These are phyloP conservation scores for Corrigiola litoralis DNA, from an alignment of 179 eudicot species.

Conservation along the genomic window DNA sequence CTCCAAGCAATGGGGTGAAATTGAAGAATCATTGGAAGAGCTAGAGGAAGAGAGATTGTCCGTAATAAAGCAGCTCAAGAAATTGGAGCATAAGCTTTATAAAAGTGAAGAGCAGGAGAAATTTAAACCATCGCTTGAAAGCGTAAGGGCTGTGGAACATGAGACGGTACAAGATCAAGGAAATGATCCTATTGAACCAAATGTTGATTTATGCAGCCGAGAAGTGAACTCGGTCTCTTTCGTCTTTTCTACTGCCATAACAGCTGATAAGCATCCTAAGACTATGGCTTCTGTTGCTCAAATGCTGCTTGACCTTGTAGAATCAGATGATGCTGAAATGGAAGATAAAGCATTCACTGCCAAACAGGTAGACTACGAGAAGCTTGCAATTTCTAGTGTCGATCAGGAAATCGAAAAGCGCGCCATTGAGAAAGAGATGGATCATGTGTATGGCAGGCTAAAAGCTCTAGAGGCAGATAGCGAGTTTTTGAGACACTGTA, in stretches of 20 bases:
- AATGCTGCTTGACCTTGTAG: constrained; percentile 50
- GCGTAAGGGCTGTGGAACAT: no score
- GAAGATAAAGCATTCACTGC: constrained; percentile 5
- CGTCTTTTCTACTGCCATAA: constrained; percentile 2
- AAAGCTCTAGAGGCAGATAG: constrained; percentile 35
- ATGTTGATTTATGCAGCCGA: constrained; percentile 23
- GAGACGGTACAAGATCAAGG: constrained; percentile 9
- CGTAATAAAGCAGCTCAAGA: constrained; percentile 24
- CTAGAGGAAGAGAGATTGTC: constrained; percentile 30
- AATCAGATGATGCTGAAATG: constrained; percentile 29
- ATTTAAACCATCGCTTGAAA: no score
- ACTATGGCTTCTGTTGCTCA: constrained; percentile 28
- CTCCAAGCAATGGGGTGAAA: constrained; percentile 28
- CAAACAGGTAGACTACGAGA: constrained; percentile 10
- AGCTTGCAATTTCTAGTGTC: neutral
- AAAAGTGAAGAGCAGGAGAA: constrained; percentile 15
- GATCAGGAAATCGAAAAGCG: constrained; percentile 14
- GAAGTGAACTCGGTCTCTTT: constrained; percentile 17
- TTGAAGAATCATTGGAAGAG: constrained; percentile 20
- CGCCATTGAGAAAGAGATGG: constrained; percentile 34
- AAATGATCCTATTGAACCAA: constrained; percentile 27
- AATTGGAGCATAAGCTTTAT: constrained; percentile 28
- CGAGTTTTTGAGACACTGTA: constrained; percentile 38
- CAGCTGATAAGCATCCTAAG: constrained; percentile 23
- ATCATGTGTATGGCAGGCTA: constrained; percentile 33